These are phyloP conservation scores for Actinomortierella wolfii DNA, from an alignment of 371 early-diverging fungal species.

Conservation along the genomic window DNA sequence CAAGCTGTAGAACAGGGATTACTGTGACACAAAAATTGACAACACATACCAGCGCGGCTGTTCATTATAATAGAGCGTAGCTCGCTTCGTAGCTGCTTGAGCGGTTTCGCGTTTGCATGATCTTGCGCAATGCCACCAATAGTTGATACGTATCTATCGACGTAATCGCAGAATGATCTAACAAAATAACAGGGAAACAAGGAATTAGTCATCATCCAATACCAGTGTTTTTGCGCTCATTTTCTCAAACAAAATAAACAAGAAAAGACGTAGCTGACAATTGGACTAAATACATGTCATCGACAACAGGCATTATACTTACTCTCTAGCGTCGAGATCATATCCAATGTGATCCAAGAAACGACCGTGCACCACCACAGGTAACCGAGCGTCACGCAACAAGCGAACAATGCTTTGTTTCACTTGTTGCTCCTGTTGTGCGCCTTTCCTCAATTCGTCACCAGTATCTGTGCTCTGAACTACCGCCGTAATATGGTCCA, in stretches of 20 bases:
- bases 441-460: slow-evolving; percentile 21
- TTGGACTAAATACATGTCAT: not conserved
- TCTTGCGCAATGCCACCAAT: slow-evolving; percentile 25
- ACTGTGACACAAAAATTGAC: not conserved
- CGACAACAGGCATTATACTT: not conserved
- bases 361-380: slow-evolving; percentile 20
- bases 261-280: not conserved
- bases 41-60: slow-evolving; percentile 16
- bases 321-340: slow-evolving; percentile 29
- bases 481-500: slow-evolving; percentile 22
- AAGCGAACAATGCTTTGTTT: slow-evolving; percentile 29
- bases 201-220: too few relatives aligned
- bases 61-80: slow-evolving; percentile 13
- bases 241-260: too few relatives aligned
- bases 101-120: slow-evolving; percentile 11
- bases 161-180: slow-evolving; percentile 25
- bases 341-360: slow-evolving; percentile 23
- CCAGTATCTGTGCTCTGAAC: slow-evolving; percentile 22
- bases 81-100: slow-evolving; percentile 9
- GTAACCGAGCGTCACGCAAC: slow-evolving; percentile 19
- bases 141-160: slow-evolving; percentile 18
- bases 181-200: not conserved
- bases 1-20: too few relatives aligned
- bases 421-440: slow-evolving; percentile 22
- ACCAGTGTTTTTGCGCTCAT: too few relatives aligned